Percentiles rank a stretch among this genome's conserved stretches.
Conservation (phyloP, 1,284 basidiomycete genomes). For the Trametes versicolor region DNA sequence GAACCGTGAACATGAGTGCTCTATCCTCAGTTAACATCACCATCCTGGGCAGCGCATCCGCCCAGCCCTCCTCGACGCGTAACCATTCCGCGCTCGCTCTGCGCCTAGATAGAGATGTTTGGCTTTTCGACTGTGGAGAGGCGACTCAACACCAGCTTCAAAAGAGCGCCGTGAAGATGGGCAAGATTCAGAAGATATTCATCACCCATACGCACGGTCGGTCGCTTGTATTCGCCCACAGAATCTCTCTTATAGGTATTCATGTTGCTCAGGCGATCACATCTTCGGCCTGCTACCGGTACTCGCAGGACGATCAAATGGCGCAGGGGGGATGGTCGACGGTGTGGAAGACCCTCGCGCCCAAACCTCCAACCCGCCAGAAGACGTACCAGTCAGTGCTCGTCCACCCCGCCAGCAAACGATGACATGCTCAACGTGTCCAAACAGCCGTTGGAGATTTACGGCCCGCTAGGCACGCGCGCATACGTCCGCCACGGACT, state of each 20-base stretch:
- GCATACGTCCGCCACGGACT: constrained; percentile 83
- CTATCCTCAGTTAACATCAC: constrained; percentile 63
- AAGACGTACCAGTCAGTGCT: constrained; percentile 32
- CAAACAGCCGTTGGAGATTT: constrained; percentile 77
- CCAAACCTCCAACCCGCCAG: constrained; percentile 14
- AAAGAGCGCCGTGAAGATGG: constrained; percentile 77
- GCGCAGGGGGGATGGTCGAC: constrained; percentile 72
- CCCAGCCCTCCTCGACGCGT: constrained; percentile 77
- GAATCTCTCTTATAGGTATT: not conserved
- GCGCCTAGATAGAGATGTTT: constrained; percentile 70
- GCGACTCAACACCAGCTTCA: constrained; percentile 87
- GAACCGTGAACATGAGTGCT: constrained; percentile 18
- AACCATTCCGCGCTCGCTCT: constrained; percentile 79
- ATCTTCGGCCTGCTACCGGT: constrained; percentile 85
- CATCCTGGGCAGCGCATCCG: constrained; percentile 82
- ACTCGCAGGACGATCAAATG: constrained; percentile 73
- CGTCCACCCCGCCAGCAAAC: not conserved
- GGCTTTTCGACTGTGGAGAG: constrained; percentile 94
- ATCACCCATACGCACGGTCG: constrained; percentile 92
- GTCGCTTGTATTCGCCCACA: constrained; percentile 25
- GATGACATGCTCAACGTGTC: constrained; percentile 3
- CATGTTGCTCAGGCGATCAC: constrained; percentile 74
- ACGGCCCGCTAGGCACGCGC: constrained; percentile 89
- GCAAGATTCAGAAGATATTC: constrained; percentile 87
- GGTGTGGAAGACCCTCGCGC: constrained; percentile 67